Evolutionary conservation across 805 yeast species (phyloP), one percentile per base, ranked within the genome.

Genomic region (Torulaspora franciscae): DNA sequence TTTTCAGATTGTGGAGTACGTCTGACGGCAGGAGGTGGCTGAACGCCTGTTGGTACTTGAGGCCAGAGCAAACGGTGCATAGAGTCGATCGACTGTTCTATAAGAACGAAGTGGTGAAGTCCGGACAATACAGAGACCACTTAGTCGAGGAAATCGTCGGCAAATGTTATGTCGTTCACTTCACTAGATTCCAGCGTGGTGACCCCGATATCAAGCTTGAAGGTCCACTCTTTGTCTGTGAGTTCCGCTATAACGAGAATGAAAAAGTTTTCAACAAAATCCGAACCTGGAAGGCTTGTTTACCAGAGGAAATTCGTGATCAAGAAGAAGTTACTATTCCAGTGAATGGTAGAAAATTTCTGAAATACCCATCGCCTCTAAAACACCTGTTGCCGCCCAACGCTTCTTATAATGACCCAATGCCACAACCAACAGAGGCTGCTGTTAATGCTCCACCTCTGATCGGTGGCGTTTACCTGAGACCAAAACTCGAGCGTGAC

Each of bases 51-150:
- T 93, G 98, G 99, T 93, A 91, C 67, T 84, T 87, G 59, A 80
- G 98, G 55, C 96, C 99, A 1, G 98, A 93, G 64, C 97, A 95
- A 73, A 93, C 99, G 0, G 95, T 93, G 36, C 99, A 93, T 66
- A 77, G 95, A 56, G 83, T 75, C 35, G 98, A 93, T 67, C 74
- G 96, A 59, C 68, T 89, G 45, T 93, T 93, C 64, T 87, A 85
- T 68, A 88, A 83, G 55, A 89, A 93, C 62, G 99, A 93, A 69
- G 98, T 93, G 28, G 88, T 91, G 66, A 93, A 93, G 67, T 84
- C 96, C 1, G 96, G 96, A 38, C 97, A 91, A 70, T 93, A 91
- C 68, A 78, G 97, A 62, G 97, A 93, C 65, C 99, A 93, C 66
- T 69, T 81, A 40, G 88, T 85, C 5, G 86, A 81, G 48, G 98